Evolutionary conservation across 495 filamentous ascomycete genomes (phyloP).

Genomic region (Talaromyces wortmannii): DNA sequence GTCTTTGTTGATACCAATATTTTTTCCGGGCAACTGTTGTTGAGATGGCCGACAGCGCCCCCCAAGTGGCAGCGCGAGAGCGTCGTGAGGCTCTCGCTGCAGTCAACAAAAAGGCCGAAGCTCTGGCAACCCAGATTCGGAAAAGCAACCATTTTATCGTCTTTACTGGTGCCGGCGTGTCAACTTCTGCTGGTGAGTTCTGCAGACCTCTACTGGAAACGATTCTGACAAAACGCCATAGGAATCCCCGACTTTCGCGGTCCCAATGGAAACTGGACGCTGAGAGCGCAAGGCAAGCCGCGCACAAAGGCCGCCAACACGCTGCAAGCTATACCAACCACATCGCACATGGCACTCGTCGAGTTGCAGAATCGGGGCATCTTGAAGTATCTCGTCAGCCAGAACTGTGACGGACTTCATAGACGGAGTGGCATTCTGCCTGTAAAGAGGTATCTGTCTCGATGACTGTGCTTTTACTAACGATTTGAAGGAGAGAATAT

Average conservation of each 20-base stretch:
- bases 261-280: conserved; percentile 35
- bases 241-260: conserved; percentile 41
- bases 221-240: not conserved
- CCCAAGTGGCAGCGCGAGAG: conserved; percentile 27
- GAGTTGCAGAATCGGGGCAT: conserved; percentile 32
- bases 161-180: conserved; percentile 39
- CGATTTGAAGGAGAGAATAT: conserved; percentile 19
- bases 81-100: conserved; percentile 19
- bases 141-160: conserved; percentile 39
- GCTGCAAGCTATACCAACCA: conserved; percentile 34
- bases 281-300: conserved; percentile 27
- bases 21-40: no score
- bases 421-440: conserved; percentile 34
- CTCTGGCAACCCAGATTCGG: conserved; percentile 24
- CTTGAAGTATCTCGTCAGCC: conserved; percentile 35
- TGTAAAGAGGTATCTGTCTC: conserved; percentile 5
- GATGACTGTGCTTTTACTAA: not conserved
- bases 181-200: conserved; percentile 20
- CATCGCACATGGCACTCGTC: conserved; percentile 41
- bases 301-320: conserved; percentile 19
- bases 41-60: conserved; percentile 24
- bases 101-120: conserved; percentile 25
- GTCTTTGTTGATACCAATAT: no score
- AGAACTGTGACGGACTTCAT: conserved; percentile 41
- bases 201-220: not conserved